Percentiles rank a stretch among this genome's conserved stretches.
These are phyloP conservation scores for Xerocomellus chrysenteron DNA, from an alignment of 768 basidiomycete genomes.

Conservation along the genomic window DNA sequence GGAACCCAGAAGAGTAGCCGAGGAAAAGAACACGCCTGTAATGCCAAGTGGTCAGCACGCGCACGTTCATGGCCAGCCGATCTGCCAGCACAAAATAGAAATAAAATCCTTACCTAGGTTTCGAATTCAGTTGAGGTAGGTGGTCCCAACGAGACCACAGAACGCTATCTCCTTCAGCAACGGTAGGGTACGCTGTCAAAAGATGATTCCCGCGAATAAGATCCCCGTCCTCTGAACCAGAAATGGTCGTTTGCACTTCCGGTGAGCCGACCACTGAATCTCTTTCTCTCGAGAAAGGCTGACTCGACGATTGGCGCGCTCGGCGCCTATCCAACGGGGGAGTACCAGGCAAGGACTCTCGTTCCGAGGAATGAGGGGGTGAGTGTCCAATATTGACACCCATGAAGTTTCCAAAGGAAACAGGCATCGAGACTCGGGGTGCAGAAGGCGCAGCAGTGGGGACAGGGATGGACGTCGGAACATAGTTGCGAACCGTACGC, in stretches of 20 bases:
- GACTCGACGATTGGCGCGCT: conserved; percentile 10
- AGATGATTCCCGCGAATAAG: conserved; percentile 9
- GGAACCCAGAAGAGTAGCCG: conserved; percentile 51
- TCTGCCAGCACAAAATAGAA: background rate
- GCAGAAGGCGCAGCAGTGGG: conserved; percentile 48
- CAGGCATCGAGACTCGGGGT: conserved; percentile 48
- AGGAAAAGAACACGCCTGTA: conserved; percentile 49
- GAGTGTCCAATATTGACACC: conserved; percentile 23
- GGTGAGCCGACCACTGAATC: conserved; percentile 8
- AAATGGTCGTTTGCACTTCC: conserved; percentile 10
- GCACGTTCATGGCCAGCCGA: background rate
- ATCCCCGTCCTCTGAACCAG: conserved; percentile 28
- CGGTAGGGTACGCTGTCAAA: conserved; percentile 31
- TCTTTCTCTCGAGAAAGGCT: conserved; percentile 5
- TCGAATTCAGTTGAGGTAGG: conserved; percentile 17
- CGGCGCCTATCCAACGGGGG: conserved; percentile 12
- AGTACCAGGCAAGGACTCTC: conserved; percentile 8
- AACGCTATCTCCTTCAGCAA: conserved; percentile 30
- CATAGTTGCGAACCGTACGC: conserved; percentile 52
- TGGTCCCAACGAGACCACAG: conserved; percentile 36
- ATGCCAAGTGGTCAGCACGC: background rate
- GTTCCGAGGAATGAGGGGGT: conserved; percentile 5
- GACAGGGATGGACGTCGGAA: conserved; percentile 51
- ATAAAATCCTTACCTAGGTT: conserved; percentile 17
- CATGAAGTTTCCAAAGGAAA: conserved; percentile 48